phyloP scores from a whole-genome alignment of 1,284 basidiomycete species.

The Cystobasidiaceae sp. region DNA sequence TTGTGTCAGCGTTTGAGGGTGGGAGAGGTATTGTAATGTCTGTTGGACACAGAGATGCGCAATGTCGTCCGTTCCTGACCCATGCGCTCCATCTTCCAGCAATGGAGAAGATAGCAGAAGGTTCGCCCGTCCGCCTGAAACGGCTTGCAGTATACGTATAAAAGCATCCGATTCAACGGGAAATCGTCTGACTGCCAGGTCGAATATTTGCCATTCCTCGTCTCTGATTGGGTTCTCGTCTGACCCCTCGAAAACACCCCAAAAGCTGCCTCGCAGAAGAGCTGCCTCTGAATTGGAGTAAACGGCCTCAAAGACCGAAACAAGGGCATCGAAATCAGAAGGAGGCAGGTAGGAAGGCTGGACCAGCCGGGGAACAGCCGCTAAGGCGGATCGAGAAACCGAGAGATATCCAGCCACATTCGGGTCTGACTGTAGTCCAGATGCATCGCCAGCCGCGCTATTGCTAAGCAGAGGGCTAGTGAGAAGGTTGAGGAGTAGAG shows the following conservation, averaged over 20 bases:
- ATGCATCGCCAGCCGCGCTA: conserved; percentile 33
- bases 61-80: conserved; percentile 52
- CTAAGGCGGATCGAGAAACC: conserved; percentile 62
- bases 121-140: conserved; percentile 54
- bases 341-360: conserved; percentile 66
- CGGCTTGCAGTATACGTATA: conserved; percentile 64
- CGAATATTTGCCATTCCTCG: conserved; percentile 66
- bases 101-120: conserved; percentile 56
- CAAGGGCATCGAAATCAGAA: conserved; percentile 66
- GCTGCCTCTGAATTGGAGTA: conserved; percentile 69
- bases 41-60: conserved; percentile 54
- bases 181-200: conserved; percentile 70
- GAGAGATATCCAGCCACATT: conserved; percentile 76
- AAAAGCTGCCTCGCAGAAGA: conserved; percentile 64
- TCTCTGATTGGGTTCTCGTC: conserved; percentile 38
- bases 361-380: conserved; percentile 59
- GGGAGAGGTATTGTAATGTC: conserved; percentile 67
- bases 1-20: conserved; percentile 68
- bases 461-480: conserved; percentile 40
- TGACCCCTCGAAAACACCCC: conserved; percentile 45
- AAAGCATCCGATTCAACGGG: conserved; percentile 70
- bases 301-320: conserved; percentile 71
- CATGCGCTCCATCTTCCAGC: conserved; percentile 46
- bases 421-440: conserved; percentile 45
- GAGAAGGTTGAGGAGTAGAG: conserved; percentile 41